These are phyloP conservation scores for Gloeophyllum trabeum DNA, from an alignment of 768 basidiomycete species.

Conservation along the genomic window DNA sequence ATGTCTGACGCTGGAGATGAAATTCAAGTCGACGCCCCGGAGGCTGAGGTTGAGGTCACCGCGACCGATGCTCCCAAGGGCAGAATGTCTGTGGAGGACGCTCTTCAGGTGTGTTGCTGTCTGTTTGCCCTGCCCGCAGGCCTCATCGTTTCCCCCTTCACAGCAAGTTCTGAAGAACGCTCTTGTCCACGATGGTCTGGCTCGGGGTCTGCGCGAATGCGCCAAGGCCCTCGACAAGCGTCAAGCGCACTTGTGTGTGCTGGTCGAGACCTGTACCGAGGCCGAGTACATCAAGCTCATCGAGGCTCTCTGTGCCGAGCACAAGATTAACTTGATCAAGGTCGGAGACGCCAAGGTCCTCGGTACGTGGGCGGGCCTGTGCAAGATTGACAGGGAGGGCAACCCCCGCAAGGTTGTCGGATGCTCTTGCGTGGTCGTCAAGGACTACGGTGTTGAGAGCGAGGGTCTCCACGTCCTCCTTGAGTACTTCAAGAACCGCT, in stretches of 20 bases:
- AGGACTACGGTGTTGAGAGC: conserved; percentile 92
- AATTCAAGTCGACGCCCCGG: conserved; percentile 58
- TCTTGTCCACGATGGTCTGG: conserved; percentile 95
- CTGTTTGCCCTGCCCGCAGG: conserved; percentile 2
- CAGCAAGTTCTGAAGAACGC: conserved; percentile 99
- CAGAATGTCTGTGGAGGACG: conserved; percentile 92
- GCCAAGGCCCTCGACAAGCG: conserved; percentile 98
- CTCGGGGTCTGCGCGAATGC: conserved; percentile 93
- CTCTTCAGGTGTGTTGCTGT: conserved; percentile 56
- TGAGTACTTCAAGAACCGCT: conserved; percentile 95
- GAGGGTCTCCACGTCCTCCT: conserved; percentile 91
- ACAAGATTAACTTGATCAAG: conserved; percentile 99
- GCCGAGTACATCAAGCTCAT: conserved; percentile 99
- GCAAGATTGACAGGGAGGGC: conserved; percentile 99
- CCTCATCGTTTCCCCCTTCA: conserved; percentile 5
- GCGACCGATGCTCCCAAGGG: conserved; percentile 90
- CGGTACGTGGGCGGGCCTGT: conserved; percentile 96
- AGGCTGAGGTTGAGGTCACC: conserved; percentile 63
- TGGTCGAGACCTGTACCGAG: conserved; percentile 98
- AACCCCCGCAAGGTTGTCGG: conserved; percentile 95
- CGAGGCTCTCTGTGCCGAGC: conserved; percentile 97
- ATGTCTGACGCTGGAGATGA: conserved; percentile 99
- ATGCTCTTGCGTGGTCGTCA: conserved; percentile 93
- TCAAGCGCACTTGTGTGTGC: conserved; percentile 95
- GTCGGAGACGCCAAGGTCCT: conserved; percentile 96